A percentile compares a stretch with the other conserved stretches of the same genome.
Conservation (phyloP, 768 basidiomycete genomes). For the Russula sp. region DNA sequence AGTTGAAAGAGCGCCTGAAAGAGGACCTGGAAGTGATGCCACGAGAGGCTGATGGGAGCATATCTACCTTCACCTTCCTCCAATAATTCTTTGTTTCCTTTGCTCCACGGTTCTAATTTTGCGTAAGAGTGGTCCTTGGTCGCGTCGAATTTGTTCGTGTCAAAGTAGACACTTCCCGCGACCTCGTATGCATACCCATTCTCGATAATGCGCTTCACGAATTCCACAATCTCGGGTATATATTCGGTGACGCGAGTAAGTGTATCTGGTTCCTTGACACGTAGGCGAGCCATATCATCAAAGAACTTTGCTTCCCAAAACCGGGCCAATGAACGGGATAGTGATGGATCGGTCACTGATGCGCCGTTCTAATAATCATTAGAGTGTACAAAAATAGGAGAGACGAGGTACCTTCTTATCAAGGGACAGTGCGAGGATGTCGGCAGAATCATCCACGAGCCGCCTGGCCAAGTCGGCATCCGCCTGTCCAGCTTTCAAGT, state of each 20-base stretch:
- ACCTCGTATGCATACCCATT: slow-evolving; percentile 80
- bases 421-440: slow-evolving; percentile 68
- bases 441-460: slow-evolving; percentile 72
- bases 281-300: slow-evolving; percentile 85
- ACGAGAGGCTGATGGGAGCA: not conserved
- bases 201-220: slow-evolving; percentile 77
- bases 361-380: slow-evolving; percentile 56
- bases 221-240: slow-evolving; percentile 89
- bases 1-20: slow-evolving; percentile 53
- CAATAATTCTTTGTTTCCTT: slow-evolving; percentile 84
- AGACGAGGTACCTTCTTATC: slow-evolving; percentile 62
- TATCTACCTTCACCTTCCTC: slow-evolving; percentile 85
- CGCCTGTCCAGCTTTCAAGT: slow-evolving; percentile 43
- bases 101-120: slow-evolving; percentile 94
- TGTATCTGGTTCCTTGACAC: slow-evolving; percentile 83
- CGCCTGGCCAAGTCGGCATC: slow-evolving; percentile 47
- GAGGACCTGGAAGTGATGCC: slow-evolving; percentile 1
- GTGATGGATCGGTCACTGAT: slow-evolving; percentile 80
- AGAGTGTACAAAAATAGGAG: slow-evolving; percentile 12
- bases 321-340: slow-evolving; percentile 77
- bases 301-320: slow-evolving; percentile 92
- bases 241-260: slow-evolving; percentile 96
- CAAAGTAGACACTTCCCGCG: slow-evolving; percentile 90
- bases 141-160: slow-evolving; percentile 77
- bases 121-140: slow-evolving; percentile 81